Percentiles rank a stretch among this genome's conserved stretches.
Evolutionary conservation across 768 basidiomycete species (phyloP).

Genomic region (Trametes villosa): DNA sequence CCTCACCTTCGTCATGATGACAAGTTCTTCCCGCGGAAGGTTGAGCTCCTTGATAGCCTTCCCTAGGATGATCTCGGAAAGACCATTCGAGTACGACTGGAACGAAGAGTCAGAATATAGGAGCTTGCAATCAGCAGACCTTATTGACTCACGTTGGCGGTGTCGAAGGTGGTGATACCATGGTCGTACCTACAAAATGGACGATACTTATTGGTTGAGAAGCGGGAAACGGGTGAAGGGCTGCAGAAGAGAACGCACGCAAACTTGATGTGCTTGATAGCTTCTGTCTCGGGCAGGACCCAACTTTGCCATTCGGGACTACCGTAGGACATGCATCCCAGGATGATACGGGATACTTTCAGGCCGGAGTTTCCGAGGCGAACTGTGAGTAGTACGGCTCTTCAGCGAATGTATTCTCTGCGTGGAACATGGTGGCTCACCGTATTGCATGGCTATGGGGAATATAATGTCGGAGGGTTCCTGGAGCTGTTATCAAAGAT

Average conservation of each 20-base stretch:
- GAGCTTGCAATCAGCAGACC: neutral
- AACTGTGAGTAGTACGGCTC: constrained; percentile 32
- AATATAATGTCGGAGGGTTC: no score
- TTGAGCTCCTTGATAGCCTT: constrained; percentile 49
- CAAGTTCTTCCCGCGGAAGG: constrained; percentile 51
- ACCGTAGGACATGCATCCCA: constrained; percentile 38
- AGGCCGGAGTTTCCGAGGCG: constrained; percentile 49
- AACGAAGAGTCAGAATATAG: neutral
- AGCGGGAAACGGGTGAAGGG: neutral
- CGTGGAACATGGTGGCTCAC: no score
- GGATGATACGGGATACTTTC: constrained; percentile 44
- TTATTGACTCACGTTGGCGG: constrained; percentile 28
- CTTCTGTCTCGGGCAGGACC: constrained; percentile 42
- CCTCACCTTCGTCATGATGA: constrained; percentile 53
- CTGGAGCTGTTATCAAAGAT: no score
- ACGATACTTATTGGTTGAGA: neutral
- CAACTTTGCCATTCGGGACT: constrained; percentile 38
- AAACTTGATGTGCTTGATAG: constrained; percentile 42
- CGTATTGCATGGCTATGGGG: no score
- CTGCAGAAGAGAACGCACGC: constrained; percentile 37
- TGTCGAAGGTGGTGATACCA: constrained; percentile 44
- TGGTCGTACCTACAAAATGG: constrained; percentile 35
- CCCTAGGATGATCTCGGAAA: constrained; percentile 49
- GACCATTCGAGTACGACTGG: constrained; percentile 44
- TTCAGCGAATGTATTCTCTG: no score